phyloP scores from a whole-genome alignment of 2,329 filamentous ascomycete species.

The Xylariaceae sp. region DNA sequence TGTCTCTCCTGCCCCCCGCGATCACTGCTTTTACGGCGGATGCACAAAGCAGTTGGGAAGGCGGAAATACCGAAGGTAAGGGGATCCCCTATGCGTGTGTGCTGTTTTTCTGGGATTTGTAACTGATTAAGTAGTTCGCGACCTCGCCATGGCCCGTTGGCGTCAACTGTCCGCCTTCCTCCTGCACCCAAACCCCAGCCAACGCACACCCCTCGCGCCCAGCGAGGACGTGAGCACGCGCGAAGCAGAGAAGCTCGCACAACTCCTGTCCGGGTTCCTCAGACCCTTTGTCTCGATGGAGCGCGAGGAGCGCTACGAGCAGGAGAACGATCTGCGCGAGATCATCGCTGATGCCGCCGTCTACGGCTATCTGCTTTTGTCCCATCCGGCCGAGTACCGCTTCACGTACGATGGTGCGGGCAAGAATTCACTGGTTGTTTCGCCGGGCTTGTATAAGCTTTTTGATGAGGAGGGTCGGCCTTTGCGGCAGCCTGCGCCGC shows the following conservation, averaged over 20 bases:
- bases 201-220: constrained; percentile 33
- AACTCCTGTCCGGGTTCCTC: constrained; percentile 34
- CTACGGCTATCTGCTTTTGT: constrained; percentile 40
- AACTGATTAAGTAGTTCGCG: constrained; percentile 20
- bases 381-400: constrained; percentile 38
- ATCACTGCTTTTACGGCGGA: constrained; percentile 28
- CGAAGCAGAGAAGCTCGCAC: constrained; percentile 32
- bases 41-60: constrained; percentile 27
- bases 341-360: constrained; percentile 38
- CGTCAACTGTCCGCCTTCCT: constrained; percentile 40
- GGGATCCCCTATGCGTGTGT: neutral
- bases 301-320: constrained; percentile 28
- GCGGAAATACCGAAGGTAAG: constrained; percentile 27
- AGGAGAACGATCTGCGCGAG: constrained; percentile 36
- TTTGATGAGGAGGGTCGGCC: constrained; percentile 23
- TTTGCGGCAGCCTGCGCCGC: constrained; percentile 13
- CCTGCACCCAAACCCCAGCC: constrained; percentile 36
- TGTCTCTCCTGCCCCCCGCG: constrained; percentile 36
- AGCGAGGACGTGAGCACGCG: constrained; percentile 28
- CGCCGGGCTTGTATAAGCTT: constrained; percentile 25
- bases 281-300: constrained; percentile 31
- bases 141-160: constrained; percentile 38
- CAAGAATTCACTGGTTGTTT: constrained; percentile 20
- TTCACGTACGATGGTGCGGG: constrained; percentile 16
- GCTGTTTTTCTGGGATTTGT: neutral